A percentile compares a stretch with the other conserved stretches of the same genome.
Conservation (phyloP, 148 eudicot genomes). For the Limonium bicolor region DNA sequence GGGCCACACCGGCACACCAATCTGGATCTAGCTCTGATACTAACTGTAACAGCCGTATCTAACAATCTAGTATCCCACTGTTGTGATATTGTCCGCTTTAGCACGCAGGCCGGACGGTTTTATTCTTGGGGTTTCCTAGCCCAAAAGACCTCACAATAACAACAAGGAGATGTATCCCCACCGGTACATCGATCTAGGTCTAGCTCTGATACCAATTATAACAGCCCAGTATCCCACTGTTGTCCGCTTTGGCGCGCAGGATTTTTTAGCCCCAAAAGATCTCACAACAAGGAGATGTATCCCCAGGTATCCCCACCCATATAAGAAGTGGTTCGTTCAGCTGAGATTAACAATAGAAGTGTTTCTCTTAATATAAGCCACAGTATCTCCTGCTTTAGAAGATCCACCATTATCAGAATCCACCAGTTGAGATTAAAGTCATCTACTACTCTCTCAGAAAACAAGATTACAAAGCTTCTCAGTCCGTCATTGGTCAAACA, state of each 20-base stretch:
- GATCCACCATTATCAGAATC: conserved; percentile 74
- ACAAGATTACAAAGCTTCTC: conserved; percentile 29
- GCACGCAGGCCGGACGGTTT: too few species aligned
- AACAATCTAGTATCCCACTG: too few species aligned
- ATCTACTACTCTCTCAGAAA: conserved; percentile 29
- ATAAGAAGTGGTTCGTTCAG: conserved; percentile 38
- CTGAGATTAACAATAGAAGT: conserved; percentile 16
- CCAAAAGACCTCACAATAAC: too few species aligned
- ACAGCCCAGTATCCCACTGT: conserved; percentile 53
- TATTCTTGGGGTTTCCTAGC: too few species aligned
- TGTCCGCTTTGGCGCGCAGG: conserved; percentile 54
- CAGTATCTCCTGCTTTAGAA: conserved; percentile 34
- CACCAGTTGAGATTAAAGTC: conserved; percentile 51
- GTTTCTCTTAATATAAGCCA: conserved; percentile 20
- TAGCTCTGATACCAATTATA: conserved; percentile 43
- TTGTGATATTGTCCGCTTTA: too few species aligned
- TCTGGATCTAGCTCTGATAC: too few species aligned
- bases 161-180: too few species aligned
- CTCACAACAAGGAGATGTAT: too few species aligned
- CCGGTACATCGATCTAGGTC: conserved; percentile 22
- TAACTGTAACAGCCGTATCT: too few species aligned
- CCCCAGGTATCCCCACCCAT: too few species aligned
- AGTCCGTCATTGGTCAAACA: conserved; percentile 22
- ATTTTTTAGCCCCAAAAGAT: too few species aligned
- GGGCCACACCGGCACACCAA: too few species aligned